phyloP scores from a whole-genome alignment of 192 early-diverging fungal genomes.

The Coemansia sp. region DNA sequence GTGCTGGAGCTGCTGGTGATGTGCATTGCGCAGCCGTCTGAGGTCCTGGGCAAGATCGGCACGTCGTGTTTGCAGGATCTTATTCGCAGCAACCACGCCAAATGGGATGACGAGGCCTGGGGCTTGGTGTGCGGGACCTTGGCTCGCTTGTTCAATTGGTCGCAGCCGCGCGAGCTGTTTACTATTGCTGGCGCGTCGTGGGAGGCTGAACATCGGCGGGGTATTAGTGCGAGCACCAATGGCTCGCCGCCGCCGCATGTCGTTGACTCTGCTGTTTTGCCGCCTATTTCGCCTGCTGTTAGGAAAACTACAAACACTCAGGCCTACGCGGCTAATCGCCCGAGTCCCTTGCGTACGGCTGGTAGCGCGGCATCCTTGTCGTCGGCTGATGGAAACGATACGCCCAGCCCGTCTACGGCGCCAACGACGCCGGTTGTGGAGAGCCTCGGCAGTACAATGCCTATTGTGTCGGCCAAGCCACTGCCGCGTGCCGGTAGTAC shows the following conservation, averaged over 20 bases:
- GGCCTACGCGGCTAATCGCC: slow-evolving; percentile 28
- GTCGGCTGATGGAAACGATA: slow-evolving; percentile 23
- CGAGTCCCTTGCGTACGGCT: slow-evolving; percentile 37
- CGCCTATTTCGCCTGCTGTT: slow-evolving; percentile 22
- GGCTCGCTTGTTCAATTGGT: slow-evolving; percentile 74
- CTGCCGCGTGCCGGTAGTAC: slow-evolving; percentile 20
- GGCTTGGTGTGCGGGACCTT: slow-evolving; percentile 70
- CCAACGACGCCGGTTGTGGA: neutral
- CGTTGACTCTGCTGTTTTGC: slow-evolving; percentile 5
- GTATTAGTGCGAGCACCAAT: neutral
- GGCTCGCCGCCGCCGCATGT: neutral
- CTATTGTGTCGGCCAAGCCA: neutral
- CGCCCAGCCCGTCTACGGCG: slow-evolving; percentile 28
- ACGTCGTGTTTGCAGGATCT: slow-evolving; percentile 90
- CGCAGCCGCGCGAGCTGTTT: slow-evolving; percentile 69
- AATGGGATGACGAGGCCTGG: slow-evolving; percentile 77
- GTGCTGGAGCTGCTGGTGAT: slow-evolving; percentile 79
- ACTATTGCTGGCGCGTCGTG: slow-evolving; percentile 44
- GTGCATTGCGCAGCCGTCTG: slow-evolving; percentile 94
- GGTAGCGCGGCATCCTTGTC: slow-evolving; percentile 34
- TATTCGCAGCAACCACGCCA: slow-evolving; percentile 76
- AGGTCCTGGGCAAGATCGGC: slow-evolving; percentile 87
- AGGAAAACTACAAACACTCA: slow-evolving; percentile 7
- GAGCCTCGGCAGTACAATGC: neutral
- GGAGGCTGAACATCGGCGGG: slow-evolving; percentile 24